Base-by-base conservation (phyloP, 1,284 basidiomycete genomes). In the Ustanciosporium gigantosporum region DNA sequence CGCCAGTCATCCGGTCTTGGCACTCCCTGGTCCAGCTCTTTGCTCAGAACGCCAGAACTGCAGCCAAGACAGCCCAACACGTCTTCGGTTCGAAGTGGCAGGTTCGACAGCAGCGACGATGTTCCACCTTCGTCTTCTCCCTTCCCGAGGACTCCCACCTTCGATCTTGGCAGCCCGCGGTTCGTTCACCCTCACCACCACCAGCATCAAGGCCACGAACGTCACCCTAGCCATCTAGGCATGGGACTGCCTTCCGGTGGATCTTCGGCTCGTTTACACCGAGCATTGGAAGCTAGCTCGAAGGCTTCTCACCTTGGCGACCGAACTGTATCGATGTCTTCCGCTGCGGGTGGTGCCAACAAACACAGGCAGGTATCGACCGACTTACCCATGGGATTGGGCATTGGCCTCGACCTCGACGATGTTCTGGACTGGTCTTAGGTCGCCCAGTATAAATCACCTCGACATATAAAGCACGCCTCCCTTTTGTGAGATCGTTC, bases 81-180 rank as follows among this genome's bases (percentile, higher is more conserved):
- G 11, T 46, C 43, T 5, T 62, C 53, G 35, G 27, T 62, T 46
- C 48, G 58, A 0, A 42, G 40, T 9, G 53, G 56, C 32, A 36
- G 43, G 34, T 47, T 39, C 19, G 59, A 57, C 29, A 23, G 31
- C 21, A 42, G 47, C 45, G 59, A 56, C 42, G 52, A 56, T 31
- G 45, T 64, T 27, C 58, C 55, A 20, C 61, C 53, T 14, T 60
- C 61, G 31, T 60, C 66, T 2, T 66, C 62, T 25, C 66, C 66
- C 1, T 68, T 68, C 52, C 66, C 66, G 20, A 38, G 57, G 16
- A 68, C 66, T 13, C 66, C 66, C 23, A 68, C 66, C 14, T 61
- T 66, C 23, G 61, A 66, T 41, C 42, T 47, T 46, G 42, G 47
- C 55, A 64, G 61, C 41, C 61, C 61, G 19, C 41, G 61, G 4